Evolutionary conservation across 2,329 filamentous ascomycete species (phyloP), one percentile per base, ranked within the genome.

Genomic region (Kalmusia sp.): DNA sequence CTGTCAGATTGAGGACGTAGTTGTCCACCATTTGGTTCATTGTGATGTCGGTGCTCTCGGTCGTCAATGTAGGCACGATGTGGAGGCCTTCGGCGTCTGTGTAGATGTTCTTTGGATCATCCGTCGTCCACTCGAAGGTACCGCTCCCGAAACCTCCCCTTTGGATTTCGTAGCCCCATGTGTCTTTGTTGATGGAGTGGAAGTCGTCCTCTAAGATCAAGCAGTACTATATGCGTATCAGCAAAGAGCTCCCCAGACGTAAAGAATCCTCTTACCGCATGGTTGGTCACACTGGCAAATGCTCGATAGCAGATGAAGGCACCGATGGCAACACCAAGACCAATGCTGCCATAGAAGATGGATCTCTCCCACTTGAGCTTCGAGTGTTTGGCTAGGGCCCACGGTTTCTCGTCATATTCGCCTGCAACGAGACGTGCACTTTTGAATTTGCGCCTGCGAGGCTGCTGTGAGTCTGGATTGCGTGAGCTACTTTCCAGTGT

Each of bases 101-200:
- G 68, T 84, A 92, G 51, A 90, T 84, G 64, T 93, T 95, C 67
- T 90, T 85, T 38, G 90, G 84, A 8, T 77, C 82, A 35, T 63
- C 52, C 3, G 90, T 93, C 0, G 90, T 92, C 76, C 87, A 78
- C 63, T 92, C 87, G 71, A 93, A 93, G 11, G 44, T 59, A 30
- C 77, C 87, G 70, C 79, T 91, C 86, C 89, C 89, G 68, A 86
- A 92, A 4, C 89, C 89, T 40, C 88, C 89, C 31, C 90, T 77
- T 62, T 91, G 84, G 6, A 89, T 85, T 69, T 92, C 90, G 63
- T 88, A 87, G 3, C 82, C 85, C 89, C 89, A 92, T 2, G 88
- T 72, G 17, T 82, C 77, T 1, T 77, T 72, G 64, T 88, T 79
- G 49, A 89, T 78, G 1, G 82, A 84, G 33, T 77, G 72, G 1